Percentiles rank a stretch among this genome's conserved stretches.
Evolutionary conservation across 768 basidiomycete species (phyloP).

Genomic region (Hygrophoropsis aurantiaca): DNA sequence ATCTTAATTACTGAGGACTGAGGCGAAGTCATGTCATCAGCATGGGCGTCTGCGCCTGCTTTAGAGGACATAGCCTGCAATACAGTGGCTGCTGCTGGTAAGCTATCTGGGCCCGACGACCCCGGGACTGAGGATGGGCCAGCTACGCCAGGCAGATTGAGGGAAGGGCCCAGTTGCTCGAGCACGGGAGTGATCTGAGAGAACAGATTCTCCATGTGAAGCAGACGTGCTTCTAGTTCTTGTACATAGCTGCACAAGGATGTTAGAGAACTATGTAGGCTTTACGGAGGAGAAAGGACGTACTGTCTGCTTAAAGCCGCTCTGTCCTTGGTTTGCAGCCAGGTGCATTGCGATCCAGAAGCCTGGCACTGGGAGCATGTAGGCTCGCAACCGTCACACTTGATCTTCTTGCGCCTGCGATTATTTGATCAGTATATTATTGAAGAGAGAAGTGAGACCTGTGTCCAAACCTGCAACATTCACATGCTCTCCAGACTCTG

Average conservation of each 20-base stretch:
- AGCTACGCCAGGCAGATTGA: slow-evolving; percentile 40
- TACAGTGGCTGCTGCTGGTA: slow-evolving; percentile 26
- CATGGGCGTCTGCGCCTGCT: slow-evolving; percentile 33
- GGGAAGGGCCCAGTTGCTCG: slow-evolving; percentile 64
- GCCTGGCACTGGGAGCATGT: slow-evolving; percentile 79
- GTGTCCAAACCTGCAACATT: slow-evolving; percentile 75
- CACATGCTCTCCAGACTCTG: slow-evolving; percentile 87
- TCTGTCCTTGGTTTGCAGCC: slow-evolving; percentile 90
- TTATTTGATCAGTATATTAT: slow-evolving; percentile 16
- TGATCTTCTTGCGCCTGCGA: slow-evolving; percentile 85
- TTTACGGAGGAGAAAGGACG: slow-evolving; percentile 27
- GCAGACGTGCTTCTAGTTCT: slow-evolving; percentile 82
- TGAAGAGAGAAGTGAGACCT: slow-evolving; percentile 11
- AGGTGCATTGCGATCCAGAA: slow-evolving; percentile 78
- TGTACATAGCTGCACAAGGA: slow-evolving; percentile 73
- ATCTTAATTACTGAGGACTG: slow-evolving; percentile 34
- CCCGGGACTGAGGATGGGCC: slow-evolving; percentile 25
- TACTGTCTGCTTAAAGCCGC: slow-evolving; percentile 89
- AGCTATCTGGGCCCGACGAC: slow-evolving; percentile 9
- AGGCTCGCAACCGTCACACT: slow-evolving; percentile 87
- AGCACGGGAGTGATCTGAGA: slow-evolving; percentile 77
- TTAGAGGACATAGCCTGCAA: slow-evolving; percentile 38
- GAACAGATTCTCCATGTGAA: slow-evolving; percentile 89
- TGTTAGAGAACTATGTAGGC: slow-evolving; percentile 18
- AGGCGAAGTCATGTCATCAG: slow-evolving; percentile 33